Conservation (phyloP, 1,284 basidiomycete species). For the Boletus smithii region DNA sequence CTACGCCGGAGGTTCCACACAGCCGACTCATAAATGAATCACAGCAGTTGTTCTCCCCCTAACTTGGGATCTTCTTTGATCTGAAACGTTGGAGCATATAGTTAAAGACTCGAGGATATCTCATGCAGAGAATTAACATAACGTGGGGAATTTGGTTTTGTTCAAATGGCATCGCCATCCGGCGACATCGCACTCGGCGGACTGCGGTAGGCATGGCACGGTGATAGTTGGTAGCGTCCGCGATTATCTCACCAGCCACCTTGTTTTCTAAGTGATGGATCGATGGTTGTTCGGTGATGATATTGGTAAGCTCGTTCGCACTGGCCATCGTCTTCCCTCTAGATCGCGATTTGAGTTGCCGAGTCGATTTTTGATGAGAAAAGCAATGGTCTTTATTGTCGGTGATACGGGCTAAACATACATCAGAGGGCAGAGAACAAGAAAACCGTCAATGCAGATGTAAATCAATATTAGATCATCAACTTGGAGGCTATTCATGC, state of each 20-base stretch:
- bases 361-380: too few relatives aligned
- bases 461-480: conserved; percentile 9
- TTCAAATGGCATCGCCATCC: not conserved
- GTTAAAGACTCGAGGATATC: not conserved
- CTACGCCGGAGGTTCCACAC: not conserved
- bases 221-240: not conserved
- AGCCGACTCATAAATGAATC: not conserved
- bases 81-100: not conserved
- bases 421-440: not conserved
- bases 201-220: not conserved
- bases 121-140: not conserved
- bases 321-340: not conserved
- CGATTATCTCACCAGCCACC: not conserved
- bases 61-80: not conserved
- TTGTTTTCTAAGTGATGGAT: conserved; percentile 1
- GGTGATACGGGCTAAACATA: not conserved
- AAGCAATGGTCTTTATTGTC: not conserved
- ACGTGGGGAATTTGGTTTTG: not conserved
- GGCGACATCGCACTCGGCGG: not conserved
- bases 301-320: not conserved
- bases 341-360: too few relatives aligned
- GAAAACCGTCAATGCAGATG: not conserved
- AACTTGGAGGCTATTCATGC: conserved; percentile 7
- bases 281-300: not conserved
- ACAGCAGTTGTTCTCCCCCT: not conserved